These are phyloP conservation scores for Paratinospora sagittata DNA, from an alignment of 164 flowering plant genomes.

Conservation along the genomic window DNA sequence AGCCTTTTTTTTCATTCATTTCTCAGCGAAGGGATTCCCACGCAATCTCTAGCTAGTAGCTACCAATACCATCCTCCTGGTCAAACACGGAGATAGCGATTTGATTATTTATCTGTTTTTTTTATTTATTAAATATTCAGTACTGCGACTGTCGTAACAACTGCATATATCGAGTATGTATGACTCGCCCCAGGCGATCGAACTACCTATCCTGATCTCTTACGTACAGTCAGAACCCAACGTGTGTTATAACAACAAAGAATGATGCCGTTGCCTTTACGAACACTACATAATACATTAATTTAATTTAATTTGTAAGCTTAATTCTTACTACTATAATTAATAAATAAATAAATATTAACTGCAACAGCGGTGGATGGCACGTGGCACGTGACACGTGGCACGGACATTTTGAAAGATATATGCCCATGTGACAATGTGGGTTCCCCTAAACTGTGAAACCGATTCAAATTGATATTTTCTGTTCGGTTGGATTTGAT, in stretches of 20 bases:
- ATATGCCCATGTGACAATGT: too few relatives aligned
- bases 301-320: background rate
- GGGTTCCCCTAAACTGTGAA: too few relatives aligned
- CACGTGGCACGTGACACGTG: too few relatives aligned
- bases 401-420: too few relatives aligned
- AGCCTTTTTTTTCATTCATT: constrained; percentile 1
- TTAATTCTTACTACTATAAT: too few relatives aligned
- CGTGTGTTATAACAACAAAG: background rate
- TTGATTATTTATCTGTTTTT: background rate
- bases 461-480: too few relatives aligned
- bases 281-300: constrained; percentile 13
- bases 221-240: too few relatives aligned
- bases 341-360: too few relatives aligned
- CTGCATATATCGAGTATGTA: background rate
- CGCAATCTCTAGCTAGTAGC: constrained; percentile 14
- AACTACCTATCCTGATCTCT: too few relatives aligned
- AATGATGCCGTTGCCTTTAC: constrained; percentile 26
- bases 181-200: background rate
- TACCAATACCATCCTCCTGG: constrained; percentile 8
- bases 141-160: background rate
- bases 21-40: constrained; percentile 25
- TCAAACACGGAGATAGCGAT: constrained; percentile 27
- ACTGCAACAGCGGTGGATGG: too few relatives aligned
- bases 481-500: too few relatives aligned
- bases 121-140: too few relatives aligned